Conservation (phyloP, 208 protist species). For the Wallacemonas collosoma region DNA sequence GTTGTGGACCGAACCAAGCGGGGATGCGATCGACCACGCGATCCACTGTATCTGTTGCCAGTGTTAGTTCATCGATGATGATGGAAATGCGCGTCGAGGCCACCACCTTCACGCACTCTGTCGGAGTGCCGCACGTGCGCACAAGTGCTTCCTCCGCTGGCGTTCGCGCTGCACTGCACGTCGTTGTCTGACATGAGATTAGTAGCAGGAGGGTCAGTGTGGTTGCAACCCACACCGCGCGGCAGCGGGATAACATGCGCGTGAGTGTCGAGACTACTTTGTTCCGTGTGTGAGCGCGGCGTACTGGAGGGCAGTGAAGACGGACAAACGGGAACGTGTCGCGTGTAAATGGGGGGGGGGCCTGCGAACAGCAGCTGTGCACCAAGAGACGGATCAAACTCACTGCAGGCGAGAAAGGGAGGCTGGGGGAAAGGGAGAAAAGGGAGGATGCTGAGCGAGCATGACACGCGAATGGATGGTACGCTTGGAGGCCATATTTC, state of each 20-base stretch:
- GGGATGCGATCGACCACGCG: slow-evolving; percentile 34
- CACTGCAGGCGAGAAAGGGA: too few relatives aligned
- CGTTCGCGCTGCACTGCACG: not conserved
- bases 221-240: not conserved
- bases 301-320: too few relatives aligned
- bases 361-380: too few relatives aligned
- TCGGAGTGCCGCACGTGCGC: slow-evolving; percentile 11
- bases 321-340: too few relatives aligned
- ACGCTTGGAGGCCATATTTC: too few relatives aligned
- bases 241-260: not conserved
- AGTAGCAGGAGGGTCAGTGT: not conserved
- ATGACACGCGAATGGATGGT: too few relatives aligned
- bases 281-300: too few relatives aligned
- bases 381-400: too few relatives aligned
- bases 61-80: slow-evolving; percentile 26
- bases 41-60: slow-evolving; percentile 31
- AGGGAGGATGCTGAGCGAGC: too few relatives aligned
- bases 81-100: slow-evolving; percentile 13
- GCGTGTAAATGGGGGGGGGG: too few relatives aligned
- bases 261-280: not conserved
- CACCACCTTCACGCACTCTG: slow-evolving; percentile 18
- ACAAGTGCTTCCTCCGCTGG: not conserved
- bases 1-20: slow-evolving; percentile 37
- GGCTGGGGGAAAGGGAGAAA: too few relatives aligned
- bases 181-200: not conserved